Evolutionary conservation across 768 basidiomycete species (phyloP).

Genomic region (Chalciporus piperatus): DNA sequence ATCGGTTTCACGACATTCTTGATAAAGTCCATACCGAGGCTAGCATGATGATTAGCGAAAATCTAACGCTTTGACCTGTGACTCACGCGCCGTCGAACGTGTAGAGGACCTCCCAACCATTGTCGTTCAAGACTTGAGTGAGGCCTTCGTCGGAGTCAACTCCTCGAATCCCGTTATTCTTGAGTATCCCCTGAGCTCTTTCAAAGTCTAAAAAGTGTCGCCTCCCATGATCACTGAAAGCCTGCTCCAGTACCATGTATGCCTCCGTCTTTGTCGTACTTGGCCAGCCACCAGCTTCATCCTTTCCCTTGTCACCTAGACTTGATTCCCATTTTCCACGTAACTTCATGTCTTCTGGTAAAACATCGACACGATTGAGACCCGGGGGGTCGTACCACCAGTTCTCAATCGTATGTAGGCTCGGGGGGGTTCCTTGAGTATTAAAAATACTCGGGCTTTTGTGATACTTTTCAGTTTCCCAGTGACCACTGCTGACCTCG

Average conservation of each 20-base stretch:
- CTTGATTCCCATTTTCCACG: constrained; percentile 31
- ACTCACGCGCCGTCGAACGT: constrained; percentile 42
- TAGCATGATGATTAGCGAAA: constrained; percentile 18
- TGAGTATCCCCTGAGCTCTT: constrained; percentile 19
- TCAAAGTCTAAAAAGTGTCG: constrained; percentile 22
- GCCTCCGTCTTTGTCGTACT: constrained; percentile 14
- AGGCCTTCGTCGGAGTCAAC: constrained; percentile 29
- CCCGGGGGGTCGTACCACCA: constrained; percentile 38
- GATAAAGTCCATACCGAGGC: constrained; percentile 42
- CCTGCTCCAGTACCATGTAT: constrained; percentile 19
- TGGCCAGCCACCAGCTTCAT: constrained; percentile 23
- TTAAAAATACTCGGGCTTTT: constrained; percentile 27
- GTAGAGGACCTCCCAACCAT: constrained; percentile 36
- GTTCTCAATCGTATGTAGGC: constrained; percentile 37
- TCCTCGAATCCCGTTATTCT: constrained; percentile 9
- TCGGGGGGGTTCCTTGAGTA: constrained; percentile 18
- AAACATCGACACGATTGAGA: constrained; percentile 37
- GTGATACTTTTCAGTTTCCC: constrained; percentile 37
- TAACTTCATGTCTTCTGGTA: constrained; percentile 30
- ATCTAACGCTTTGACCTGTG: neutral
- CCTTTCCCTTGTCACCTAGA: constrained; percentile 12
- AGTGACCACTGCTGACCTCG: constrained; percentile 39
- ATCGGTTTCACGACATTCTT: constrained; percentile 41
- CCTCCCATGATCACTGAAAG: constrained; percentile 17
- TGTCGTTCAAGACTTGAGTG: constrained; percentile 27